phyloP scores from a whole-genome alignment of 345 rosid genomes.

The Moricandia moricandioides region DNA sequence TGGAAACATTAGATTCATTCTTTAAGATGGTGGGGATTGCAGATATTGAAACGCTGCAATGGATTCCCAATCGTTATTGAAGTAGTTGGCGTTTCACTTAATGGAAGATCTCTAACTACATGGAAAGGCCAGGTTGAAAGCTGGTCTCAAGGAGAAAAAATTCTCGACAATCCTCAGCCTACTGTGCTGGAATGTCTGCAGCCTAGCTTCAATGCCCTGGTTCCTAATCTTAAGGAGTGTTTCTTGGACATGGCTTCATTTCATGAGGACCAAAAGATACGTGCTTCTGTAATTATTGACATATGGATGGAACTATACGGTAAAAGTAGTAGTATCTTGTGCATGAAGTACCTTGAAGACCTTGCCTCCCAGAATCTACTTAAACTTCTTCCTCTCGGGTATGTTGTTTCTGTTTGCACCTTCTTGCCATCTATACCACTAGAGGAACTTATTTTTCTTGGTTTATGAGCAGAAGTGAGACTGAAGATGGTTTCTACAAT shows the following conservation, averaged over 20 bases:
- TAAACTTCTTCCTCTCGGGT: not conserved
- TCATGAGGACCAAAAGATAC: constrained; percentile 55
- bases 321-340: constrained; percentile 19
- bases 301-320: constrained; percentile 47
- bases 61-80: constrained; percentile 56
- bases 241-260: constrained; percentile 60
- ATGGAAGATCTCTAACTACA: constrained; percentile 18
- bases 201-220: constrained; percentile 46
- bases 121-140: constrained; percentile 41
- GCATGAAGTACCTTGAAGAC: constrained; percentile 37
- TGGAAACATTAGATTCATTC: not conserved
- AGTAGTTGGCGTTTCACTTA: constrained; percentile 53
- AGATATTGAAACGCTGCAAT: constrained; percentile 49
- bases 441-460: not conserved
- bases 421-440: not conserved
- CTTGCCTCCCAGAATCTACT: constrained; percentile 2
- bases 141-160: constrained; percentile 34
- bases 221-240: constrained; percentile 40
- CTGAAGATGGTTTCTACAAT: not conserved
- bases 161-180: constrained; percentile 14
- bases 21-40: not conserved
- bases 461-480: not conserved
- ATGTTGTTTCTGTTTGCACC: not conserved
- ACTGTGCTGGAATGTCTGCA: constrained; percentile 43
- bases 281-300: constrained; percentile 47